These are phyloP conservation scores for Aspergillus fumigatus DNA, from an alignment of 2,329 filamentous ascomycete genomes.

Conservation along the genomic window DNA sequence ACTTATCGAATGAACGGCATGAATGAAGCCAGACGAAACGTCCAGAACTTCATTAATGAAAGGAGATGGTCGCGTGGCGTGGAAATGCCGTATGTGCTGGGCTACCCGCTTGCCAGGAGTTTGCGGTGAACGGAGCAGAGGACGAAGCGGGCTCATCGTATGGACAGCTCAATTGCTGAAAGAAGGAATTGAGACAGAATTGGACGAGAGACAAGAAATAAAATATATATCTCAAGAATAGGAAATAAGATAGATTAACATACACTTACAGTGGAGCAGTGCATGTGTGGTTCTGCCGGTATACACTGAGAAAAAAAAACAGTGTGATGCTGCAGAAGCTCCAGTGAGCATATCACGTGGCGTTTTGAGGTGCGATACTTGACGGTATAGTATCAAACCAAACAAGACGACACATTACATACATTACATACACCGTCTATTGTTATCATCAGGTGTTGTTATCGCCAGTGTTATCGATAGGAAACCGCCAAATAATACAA, in stretches of 20 bases:
- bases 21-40: conserved; percentile 44
- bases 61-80: conserved; percentile 42
- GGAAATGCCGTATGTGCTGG: conserved; percentile 44
- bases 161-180: neutral
- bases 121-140: conserved; percentile 4
- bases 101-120: conserved; percentile 1
- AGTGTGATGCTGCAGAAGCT: neutral
- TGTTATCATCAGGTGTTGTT: neutral
- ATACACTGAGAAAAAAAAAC: neutral
- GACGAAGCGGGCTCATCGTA: conserved; percentile 13
- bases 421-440: neutral
- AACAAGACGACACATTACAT: neutral
- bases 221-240: neutral
- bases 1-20: conserved; percentile 47
- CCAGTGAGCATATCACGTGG: neutral
- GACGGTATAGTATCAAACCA: neutral
- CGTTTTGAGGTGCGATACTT: neutral
- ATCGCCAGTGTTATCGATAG: conserved; percentile 11
- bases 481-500: conserved; percentile 7
- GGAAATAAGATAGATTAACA: neutral
- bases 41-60: conserved; percentile 42
- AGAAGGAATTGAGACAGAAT: neutral
- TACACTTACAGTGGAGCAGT: neutral
- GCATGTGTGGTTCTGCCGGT: neutral
- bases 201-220: neutral